Base-by-base conservation (phyloP, 1,284 basidiomycete species). In the Veloboletus limbatus region DNA sequence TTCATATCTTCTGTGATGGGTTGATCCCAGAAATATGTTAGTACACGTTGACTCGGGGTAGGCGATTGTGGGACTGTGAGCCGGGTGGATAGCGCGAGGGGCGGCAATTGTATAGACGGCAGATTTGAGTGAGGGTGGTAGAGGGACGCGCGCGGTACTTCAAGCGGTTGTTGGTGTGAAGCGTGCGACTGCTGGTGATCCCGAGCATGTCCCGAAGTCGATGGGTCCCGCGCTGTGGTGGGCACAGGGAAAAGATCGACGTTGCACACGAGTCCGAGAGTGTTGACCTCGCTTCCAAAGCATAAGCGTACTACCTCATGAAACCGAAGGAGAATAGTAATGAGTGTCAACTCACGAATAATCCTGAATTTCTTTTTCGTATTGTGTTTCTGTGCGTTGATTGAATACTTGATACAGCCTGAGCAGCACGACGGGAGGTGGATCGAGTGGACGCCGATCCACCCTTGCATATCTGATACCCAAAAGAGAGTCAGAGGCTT, bases 171-270 rank as follows among this genome's bases (percentile, higher is more conserved):
- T 4, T n/a, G 30, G 16, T 45, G 55, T 18, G 55, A 21, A 31
- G 24, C 24, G 35, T 44, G 55, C 20, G 46, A 22, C 10, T 40
- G 54, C 20, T 37, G 45, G 3, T 39, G 40, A 31, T 48, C 46
- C 11, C 31, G 41, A 9, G 16, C 32, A 16, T 41, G 51, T 10
- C 31, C 33, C 16, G 47, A 32, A 25, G 35, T 13, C 14, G 45
- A 42, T 4, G 45, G 35, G 17, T 52, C 49, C 30, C 39, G 44
- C 16, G 27, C 38, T 48, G 50, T 20, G 37, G 58, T 57, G 20
- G 72, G 71, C 7, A 79, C 73, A 3, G 77, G 75, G 52, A 81
- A 84, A 18, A 85, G 69, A 63, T 85, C 82, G 33, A 81, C 78
- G 5, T 78, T 79, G 58, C 82, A 84, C 4, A 85, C 61, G n/a